Evolutionary conservation across 1,284 basidiomycete species (phyloP).

Genomic region (Sphaerobolus stellatus): DNA sequence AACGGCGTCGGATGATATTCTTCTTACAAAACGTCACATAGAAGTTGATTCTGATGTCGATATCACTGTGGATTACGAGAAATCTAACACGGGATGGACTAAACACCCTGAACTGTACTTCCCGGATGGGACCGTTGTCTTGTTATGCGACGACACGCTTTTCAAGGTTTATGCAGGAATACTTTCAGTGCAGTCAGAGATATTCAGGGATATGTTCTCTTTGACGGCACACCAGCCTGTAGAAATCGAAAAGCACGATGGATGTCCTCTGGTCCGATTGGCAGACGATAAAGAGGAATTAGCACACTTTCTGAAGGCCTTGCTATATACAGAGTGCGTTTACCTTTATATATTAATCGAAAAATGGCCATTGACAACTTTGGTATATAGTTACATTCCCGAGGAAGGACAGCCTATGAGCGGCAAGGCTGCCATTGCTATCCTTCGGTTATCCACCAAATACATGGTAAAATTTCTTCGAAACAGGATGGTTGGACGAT

Average conservation of each 20-base stretch:
- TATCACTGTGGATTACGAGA: too few relatives aligned
- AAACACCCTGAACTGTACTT: conserved; percentile 70
- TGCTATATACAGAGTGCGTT: conserved; percentile 58
- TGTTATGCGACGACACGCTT: conserved; percentile 57
- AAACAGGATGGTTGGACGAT: neutral
- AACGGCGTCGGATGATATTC: too few relatives aligned
- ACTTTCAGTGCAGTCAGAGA: neutral
- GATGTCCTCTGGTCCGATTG: neutral
- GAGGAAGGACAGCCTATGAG: too few relatives aligned
- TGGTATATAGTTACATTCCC: too few relatives aligned
- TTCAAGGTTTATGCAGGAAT: conserved; percentile 49
- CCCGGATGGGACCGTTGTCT: conserved; percentile 68
- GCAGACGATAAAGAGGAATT: neutral
- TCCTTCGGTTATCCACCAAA: conserved; percentile 54
- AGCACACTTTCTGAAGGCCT: neutral
- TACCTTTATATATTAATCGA: conserved; percentile 63
- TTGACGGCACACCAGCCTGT: neutral
- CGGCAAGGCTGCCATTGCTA: too few relatives aligned
- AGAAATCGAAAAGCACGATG: neutral
- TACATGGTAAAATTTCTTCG: too few relatives aligned
- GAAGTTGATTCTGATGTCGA: too few relatives aligned
- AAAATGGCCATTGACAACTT: too few relatives aligned
- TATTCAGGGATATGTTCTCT: neutral
- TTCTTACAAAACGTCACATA: too few relatives aligned
- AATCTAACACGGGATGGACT: neutral